Base-by-base conservation (phyloP, 2,329 filamentous ascomycete genomes). In the Microascus cirrosus region DNA sequence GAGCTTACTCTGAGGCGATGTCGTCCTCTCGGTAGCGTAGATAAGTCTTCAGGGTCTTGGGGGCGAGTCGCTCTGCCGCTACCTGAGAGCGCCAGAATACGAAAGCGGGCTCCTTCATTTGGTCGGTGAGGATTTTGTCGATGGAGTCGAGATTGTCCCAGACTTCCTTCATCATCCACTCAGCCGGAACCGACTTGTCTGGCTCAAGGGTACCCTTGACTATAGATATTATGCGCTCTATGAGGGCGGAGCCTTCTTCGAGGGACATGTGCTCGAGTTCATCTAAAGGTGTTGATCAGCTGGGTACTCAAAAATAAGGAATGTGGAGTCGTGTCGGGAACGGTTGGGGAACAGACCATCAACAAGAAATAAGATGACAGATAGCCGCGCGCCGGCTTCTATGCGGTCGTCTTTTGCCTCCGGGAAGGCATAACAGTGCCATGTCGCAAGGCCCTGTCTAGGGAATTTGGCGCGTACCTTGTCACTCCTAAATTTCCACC, bases 41-140 rank as follows among this genome's bases (percentile, higher is more conserved):
- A 59, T 75, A 74, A 1, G 63, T 34, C 0, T 65, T 66, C 1
- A 75, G 48, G 7, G 65, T 62, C 28, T 63, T 65, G 20, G 64
- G 63, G 1, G 58, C 57, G 18, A 65, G 58, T 1, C 69, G 66
- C 2, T 57, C 55, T n/a, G 61, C 58, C 25, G 72, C 70, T 1
- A 69, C 71, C 63, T 75, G 73, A 0, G 74, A 69, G 1, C 69
- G 60, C 71, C 75, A 73, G 60, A 75, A 76, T 1, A 61, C 59
- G 54, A 75, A 72, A 2, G 63, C 62, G 0, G 68, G 71, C 62
- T 74, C 72, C 0, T 72, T 62, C 1, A 75, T 62, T 0, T 68
- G 64, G 55, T 75, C 64, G 1, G 73, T 72, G 6, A 74, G 64
- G 5, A 63, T 60, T 1, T 48, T 54, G 60, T 76, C 73, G 42